A percentile compares a stretch with the other conserved stretches of the same genome.
Evolutionary conservation across 345 rosid genomes (phyloP).

Genomic region (Brassica rapa): DNA sequence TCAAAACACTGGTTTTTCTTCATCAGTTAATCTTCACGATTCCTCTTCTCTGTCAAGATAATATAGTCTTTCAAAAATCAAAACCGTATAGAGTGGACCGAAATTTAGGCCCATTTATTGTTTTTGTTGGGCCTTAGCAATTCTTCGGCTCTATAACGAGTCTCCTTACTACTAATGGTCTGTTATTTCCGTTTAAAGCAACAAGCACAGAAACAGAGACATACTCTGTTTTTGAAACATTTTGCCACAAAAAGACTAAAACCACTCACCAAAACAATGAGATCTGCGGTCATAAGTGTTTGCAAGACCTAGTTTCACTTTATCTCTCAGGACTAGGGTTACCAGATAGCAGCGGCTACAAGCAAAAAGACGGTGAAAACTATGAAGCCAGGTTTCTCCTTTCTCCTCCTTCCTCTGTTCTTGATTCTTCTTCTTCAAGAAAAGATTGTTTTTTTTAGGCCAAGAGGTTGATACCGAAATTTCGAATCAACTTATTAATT

Average conservation of each 20-base stretch:
- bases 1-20: too few species aligned
- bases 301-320: not conserved
- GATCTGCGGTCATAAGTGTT: not conserved
- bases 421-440: not conserved
- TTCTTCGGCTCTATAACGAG: not conserved
- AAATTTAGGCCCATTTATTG: not conserved
- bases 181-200: not conserved
- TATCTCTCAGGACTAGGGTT: not conserved
- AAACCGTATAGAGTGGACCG: not conserved
- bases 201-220: constrained; percentile 1
- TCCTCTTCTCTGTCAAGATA: too few species aligned
- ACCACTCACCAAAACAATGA: not conserved
- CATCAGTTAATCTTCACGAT: too few species aligned
- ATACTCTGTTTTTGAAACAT: not conserved
- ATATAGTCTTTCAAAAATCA: too few species aligned
- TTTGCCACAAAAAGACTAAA: not conserved
- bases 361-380: not conserved
- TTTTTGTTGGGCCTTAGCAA: not conserved
- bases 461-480: too few species aligned
- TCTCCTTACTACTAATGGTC: not conserved
- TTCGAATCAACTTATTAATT: not conserved
- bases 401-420: not conserved
- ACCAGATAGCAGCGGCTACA: not conserved
- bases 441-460: too few species aligned
- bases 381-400: not conserved